These are phyloP conservation scores for Xylaria sp. DNA, from an alignment of 2,329 filamentous ascomycete genomes.

Conservation along the genomic window DNA sequence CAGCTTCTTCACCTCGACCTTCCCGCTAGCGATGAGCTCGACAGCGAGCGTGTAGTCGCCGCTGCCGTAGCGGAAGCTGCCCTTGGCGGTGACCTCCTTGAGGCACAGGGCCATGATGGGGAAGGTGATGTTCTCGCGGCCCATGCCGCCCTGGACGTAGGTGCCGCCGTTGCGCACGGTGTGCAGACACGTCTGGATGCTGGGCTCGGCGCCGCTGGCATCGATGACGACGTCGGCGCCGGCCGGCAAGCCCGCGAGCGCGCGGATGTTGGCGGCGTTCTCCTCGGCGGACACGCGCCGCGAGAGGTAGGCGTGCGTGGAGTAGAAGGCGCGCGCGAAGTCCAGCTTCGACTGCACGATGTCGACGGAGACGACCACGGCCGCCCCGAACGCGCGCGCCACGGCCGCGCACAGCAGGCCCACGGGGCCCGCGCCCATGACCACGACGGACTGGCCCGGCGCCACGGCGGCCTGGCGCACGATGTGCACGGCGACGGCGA, in stretches of 20 bases:
- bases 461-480: slow-evolving; percentile 73
- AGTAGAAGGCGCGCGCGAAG: slow-evolving; percentile 75
- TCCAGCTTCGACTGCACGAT: slow-evolving; percentile 80
- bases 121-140: slow-evolving; percentile 83
- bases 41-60: slow-evolving; percentile 89
- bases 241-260: slow-evolving; percentile 62
- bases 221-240: slow-evolving; percentile 83
- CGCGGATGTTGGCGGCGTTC: slow-evolving; percentile 72
- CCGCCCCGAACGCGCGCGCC: slow-evolving; percentile 82
- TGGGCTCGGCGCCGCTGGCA: slow-evolving; percentile 78
- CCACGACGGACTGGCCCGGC: slow-evolving; percentile 77
- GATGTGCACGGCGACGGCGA: slow-evolving; percentile 86
- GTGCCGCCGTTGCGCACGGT: slow-evolving; percentile 72
- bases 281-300: slow-evolving; percentile 68
- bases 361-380: slow-evolving; percentile 84
- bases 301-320: slow-evolving; percentile 73
- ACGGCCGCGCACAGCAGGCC: slow-evolving; percentile 88
- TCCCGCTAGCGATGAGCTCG: slow-evolving; percentile 73
- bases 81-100: slow-evolving; percentile 86
- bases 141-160: slow-evolving; percentile 91
- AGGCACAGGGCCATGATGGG: slow-evolving; percentile 88
- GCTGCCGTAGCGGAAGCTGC: slow-evolving; percentile 86
- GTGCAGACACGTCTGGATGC: slow-evolving; percentile 77
- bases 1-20: slow-evolving; percentile 81
- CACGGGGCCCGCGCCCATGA: slow-evolving; percentile 88